Percentiles rank a stretch among this genome's conserved stretches.
These are phyloP conservation scores for Cryptococcus sp. DNA, from an alignment of 1,284 basidiomycete genomes.

Conservation along the genomic window DNA sequence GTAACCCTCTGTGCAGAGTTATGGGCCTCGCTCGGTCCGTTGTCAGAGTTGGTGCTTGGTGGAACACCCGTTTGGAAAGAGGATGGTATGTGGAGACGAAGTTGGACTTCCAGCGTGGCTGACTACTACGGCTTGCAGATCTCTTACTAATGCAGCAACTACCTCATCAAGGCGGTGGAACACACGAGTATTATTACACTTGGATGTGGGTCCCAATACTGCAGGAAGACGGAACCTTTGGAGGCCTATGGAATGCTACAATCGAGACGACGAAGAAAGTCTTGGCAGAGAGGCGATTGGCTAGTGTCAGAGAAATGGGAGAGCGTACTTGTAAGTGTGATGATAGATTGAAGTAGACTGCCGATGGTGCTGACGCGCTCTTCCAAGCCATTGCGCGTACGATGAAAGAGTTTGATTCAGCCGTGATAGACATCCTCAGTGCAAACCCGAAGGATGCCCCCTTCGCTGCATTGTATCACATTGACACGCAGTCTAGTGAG, in stretches of 20 bases:
- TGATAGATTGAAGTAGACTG: too few relatives aligned
- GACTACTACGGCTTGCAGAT: conserved; percentile 22
- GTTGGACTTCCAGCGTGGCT: neutral
- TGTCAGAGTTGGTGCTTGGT: conserved; percentile 42
- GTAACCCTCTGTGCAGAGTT: conserved; percentile 27
- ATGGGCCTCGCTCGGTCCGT: conserved; percentile 43
- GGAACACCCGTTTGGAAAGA: conserved; percentile 47
- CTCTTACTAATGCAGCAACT: conserved; percentile 39
- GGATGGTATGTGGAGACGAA: conserved; percentile 33
- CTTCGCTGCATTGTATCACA: conserved; percentile 48
- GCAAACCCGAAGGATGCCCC: conserved; percentile 40
- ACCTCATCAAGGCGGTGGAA: conserved; percentile 31
- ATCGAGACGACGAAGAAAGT: conserved; percentile 44
- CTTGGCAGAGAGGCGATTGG: conserved; percentile 32
- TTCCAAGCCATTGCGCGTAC: conserved; percentile 36
- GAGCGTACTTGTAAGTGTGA: conserved; percentile 41
- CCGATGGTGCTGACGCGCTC: neutral
- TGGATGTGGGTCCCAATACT: conserved; percentile 49
- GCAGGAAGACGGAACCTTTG: conserved; percentile 38
- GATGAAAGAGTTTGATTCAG: conserved; percentile 40
- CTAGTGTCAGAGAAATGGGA: conserved; percentile 42
- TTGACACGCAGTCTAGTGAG: conserved; percentile 25
- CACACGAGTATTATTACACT: conserved; percentile 34
- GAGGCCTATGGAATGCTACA: conserved; percentile 47
- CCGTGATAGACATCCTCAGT: conserved; percentile 42